Evolutionary conservation across 148 eudicot genomes (phyloP).

Genomic region (Cornus suecica): DNA sequence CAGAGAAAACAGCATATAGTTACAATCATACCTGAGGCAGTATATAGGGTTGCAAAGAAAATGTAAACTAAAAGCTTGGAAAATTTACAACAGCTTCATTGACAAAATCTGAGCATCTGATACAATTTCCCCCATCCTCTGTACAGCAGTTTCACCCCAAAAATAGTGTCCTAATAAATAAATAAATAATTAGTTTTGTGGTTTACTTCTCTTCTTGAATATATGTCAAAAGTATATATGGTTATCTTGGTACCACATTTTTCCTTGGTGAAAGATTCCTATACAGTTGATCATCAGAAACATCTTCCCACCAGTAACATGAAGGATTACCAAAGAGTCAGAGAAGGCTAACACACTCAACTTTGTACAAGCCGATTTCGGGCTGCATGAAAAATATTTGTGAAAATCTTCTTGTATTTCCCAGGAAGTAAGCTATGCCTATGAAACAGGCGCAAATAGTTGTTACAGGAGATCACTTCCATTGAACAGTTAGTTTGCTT

Average conservation of each 20-base stretch:
- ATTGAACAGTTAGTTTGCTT: neutral
- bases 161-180: slow-evolving; percentile 9
- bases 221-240: neutral
- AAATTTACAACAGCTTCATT: neutral
- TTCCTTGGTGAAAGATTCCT: neutral
- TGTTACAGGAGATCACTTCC: neutral
- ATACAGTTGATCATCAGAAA: slow-evolving; percentile 3
- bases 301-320: slow-evolving; percentile 8
- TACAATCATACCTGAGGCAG: slow-evolving; percentile 27
- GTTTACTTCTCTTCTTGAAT: neutral
- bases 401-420: neutral
- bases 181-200: slow-evolving; percentile 8
- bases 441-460: neutral
- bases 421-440: neutral
- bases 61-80: neutral
- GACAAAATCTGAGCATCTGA: slow-evolving; percentile 3
- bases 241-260: slow-evolving; percentile 8
- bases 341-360: slow-evolving; percentile 7
- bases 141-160: slow-evolving; percentile 18
- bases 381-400: neutral
- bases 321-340: neutral
- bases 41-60: slow-evolving; percentile 8
- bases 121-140: slow-evolving; percentile 8
- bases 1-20: slow-evolving; percentile 9
- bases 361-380: slow-evolving; percentile 21